A percentile compares a stretch with the other conserved stretches of the same genome.
Conservation (phyloP, 352 stramenopile species). For the Globisporangium perplexum region DNA sequence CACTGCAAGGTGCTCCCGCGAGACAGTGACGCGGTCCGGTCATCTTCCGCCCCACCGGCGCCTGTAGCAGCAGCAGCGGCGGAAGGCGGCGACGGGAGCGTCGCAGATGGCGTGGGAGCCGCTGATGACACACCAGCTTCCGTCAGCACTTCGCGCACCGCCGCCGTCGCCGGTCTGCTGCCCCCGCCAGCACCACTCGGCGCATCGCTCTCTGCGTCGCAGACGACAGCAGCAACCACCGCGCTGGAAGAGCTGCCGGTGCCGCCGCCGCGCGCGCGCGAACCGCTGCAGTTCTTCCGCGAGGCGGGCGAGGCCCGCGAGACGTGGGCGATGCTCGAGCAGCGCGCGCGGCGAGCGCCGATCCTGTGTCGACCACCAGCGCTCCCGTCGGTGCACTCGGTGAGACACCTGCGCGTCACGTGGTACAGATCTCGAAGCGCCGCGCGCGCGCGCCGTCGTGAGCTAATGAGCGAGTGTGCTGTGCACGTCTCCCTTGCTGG, state of each 20-base stretch:
- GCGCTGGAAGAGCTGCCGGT: not conserved
- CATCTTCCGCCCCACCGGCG: not conserved
- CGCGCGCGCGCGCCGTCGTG: not conserved
- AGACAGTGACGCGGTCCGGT: not conserved
- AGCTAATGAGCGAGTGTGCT: not conserved
- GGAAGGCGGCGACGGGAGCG: not conserved
- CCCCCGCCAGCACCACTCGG: not conserved
- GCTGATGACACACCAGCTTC: not conserved
- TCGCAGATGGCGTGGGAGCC: not conserved
- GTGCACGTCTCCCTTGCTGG: not conserved
- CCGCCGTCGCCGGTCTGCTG: not conserved
- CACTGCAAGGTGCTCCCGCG: not conserved
- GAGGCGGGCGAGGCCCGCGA: conserved; percentile 37
- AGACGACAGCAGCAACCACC: no score
- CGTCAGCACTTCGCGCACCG: not conserved
- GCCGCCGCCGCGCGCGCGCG: not conserved
- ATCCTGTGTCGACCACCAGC: conserved; percentile 36
- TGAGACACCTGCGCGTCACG: not conserved
- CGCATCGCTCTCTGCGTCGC: not conserved
- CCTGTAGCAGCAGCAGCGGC: not conserved
- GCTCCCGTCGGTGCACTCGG: conserved; percentile 42
- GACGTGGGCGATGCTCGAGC: conserved; percentile 60
- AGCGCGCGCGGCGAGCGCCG: conserved; percentile 36
- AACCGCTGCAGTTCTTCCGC: conserved; percentile 26
- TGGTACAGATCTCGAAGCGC: not conserved